Evolutionary conservation across 1,284 basidiomycete species (phyloP), one percentile per base, ranked within the genome.

Genomic region (Trichosporon ovoides): DNA sequence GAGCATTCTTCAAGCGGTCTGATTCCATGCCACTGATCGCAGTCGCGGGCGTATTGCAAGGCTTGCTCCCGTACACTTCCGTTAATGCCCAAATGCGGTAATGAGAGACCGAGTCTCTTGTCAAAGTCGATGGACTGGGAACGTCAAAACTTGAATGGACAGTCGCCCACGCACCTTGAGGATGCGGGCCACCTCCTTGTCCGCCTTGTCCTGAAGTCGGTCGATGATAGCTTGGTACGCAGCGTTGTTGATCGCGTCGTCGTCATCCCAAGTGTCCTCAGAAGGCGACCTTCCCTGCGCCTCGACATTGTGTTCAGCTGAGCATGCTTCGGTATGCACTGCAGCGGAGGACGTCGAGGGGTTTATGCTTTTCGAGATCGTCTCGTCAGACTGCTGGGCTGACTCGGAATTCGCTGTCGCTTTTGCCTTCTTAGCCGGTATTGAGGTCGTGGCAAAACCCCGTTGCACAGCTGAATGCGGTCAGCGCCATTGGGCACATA

Each of bases 401-500:
- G 43, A 12, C 4, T 31, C 5, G 28, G 65, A 69, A 28, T 78
- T 77, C 20, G 78, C 74, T 43, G 81, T 79, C 77, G 90, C 59
- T 34, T 60, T 57, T 14, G 53, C 57, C 56, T 94, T 82, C 89
- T 95, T 56, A 87, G 90, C 51, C 87, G 83, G 24, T 1, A 70
- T 65, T 0, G 93, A 97, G 9, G 88, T 91, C 1, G 91, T 93
- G 38, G 91, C 88, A 69, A 94, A 92, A 14, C 88, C 89, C 49
- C 79, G 70, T 46, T 76, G 68, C 13, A 75, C 71, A 22, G 77
- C 70, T 71, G 60, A 24, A 6, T 46, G 37, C 12, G 49, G 11
- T 18, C 20, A n/a, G 22, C 7, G 11, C 12, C 2, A n/a, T 12
- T 13, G 20, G 10, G 38, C n/a, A 36, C 20, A 18, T 16, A 36